Conservation (phyloP, 805 yeast species). For the Yamadazyma paraphyllophila region DNA sequence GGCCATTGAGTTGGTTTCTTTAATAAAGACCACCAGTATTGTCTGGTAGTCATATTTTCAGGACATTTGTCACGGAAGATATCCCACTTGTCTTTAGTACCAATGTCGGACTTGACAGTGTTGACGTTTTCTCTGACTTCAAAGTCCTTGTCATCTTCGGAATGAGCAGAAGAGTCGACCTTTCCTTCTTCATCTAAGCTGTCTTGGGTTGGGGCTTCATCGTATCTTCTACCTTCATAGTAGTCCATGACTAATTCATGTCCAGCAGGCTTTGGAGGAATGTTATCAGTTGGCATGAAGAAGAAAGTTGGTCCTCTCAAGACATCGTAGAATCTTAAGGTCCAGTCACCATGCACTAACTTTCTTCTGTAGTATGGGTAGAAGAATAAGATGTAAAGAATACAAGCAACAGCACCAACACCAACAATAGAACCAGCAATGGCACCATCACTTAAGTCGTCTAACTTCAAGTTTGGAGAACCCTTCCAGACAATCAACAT, state of each 20-base stretch:
- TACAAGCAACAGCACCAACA: slow-evolving; percentile 56
- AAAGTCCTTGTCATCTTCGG: slow-evolving; percentile 9
- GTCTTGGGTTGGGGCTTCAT: slow-evolving; percentile 11
- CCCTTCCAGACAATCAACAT: slow-evolving; percentile 83
- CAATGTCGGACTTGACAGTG: slow-evolving; percentile 3
- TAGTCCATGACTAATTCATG: slow-evolving; percentile 57
- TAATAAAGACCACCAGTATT: slow-evolving; percentile 40
- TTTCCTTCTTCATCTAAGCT: slow-evolving; percentile 11
- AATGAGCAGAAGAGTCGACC: slow-evolving; percentile 10
- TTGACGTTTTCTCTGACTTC: slow-evolving; percentile 8
- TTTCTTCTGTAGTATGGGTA: slow-evolving; percentile 64
- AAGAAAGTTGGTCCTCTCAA: slow-evolving; percentile 54
- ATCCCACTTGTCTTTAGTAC: not conserved
- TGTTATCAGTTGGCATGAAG: slow-evolving; percentile 54
- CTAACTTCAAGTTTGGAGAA: slow-evolving; percentile 63
- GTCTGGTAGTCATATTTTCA: slow-evolving; percentile 28
- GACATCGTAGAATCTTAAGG: slow-evolving; percentile 55
- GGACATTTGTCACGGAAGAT: slow-evolving; percentile 10
- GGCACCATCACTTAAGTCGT: slow-evolving; percentile 50
- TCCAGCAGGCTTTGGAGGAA: slow-evolving; percentile 68
- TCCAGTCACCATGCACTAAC: slow-evolving; percentile 64
- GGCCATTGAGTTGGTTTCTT: slow-evolving; percentile 57
- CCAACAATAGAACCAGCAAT: slow-evolving; percentile 62
- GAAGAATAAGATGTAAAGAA: slow-evolving; percentile 51
- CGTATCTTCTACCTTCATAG: slow-evolving; percentile 56